phyloP scores from a whole-genome alignment of 345 rosid species.

The Gossypium bickii region DNA sequence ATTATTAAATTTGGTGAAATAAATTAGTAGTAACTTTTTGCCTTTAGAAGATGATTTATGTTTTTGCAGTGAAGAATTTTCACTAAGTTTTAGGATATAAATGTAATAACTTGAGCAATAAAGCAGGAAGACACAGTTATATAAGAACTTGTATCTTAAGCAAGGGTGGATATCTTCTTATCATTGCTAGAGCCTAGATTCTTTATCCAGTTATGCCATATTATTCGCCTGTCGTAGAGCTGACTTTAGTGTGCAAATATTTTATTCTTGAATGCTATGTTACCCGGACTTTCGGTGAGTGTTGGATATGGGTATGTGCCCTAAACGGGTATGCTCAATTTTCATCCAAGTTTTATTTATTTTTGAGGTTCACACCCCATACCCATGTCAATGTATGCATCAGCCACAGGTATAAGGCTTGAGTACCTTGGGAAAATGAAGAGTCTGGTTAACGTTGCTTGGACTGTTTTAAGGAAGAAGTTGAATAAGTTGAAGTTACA shows the following conservation, averaged over 20 bases:
- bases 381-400: neutral
- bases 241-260: neutral
- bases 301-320: neutral
- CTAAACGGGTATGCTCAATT: neutral
- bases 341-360: neutral
- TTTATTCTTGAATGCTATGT: neutral
- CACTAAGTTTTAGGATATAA: neutral
- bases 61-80: neutral
- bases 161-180: neutral
- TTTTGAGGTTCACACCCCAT: neutral
- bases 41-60: neutral
- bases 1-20: conserved; percentile 4
- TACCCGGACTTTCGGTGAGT: neutral
- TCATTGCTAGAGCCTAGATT: conserved; percentile 1
- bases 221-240: neutral
- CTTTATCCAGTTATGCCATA: neutral
- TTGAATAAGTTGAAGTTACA: conserved; percentile 4
- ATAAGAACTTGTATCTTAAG: neutral
- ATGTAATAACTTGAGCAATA: neutral
- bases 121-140: neutral
- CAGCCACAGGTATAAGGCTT: neutral
- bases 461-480: neutral
- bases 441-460: neutral
- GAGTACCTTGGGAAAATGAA: neutral
- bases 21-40: neutral